Evolutionary conservation across 495 filamentous ascomycete species (phyloP), one percentile per base, ranked within the genome.

Genomic region (Aspergillus panamensis): DNA sequence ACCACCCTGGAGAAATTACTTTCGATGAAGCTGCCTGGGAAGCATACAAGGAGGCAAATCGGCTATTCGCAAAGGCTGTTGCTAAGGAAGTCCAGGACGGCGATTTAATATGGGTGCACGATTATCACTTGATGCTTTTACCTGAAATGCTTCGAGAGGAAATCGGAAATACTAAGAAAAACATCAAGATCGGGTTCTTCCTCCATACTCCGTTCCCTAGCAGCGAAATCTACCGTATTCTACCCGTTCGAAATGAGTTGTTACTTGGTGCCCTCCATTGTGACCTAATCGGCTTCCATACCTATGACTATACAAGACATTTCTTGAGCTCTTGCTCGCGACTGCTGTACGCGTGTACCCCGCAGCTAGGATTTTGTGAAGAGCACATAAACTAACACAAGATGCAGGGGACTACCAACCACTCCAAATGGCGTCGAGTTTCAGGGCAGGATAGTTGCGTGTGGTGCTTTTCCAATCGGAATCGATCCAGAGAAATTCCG

Each of bases 201-300:
- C 79, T 98, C 30, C 94, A 98, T 64, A 98, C 93, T 0, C 92
- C 94, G 2, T 98, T 98, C 74, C 93, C 93, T n/a, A 92, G 89
- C 70, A 92, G 88, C 60, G 93, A 98, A 70, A 95, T 98, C 64
- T 98, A 96, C 72, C 85, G 93, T 37, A 96, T 97, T 59, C 75
- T 98, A 6, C 93, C 93, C 3, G 94, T 97, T 31, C 83, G 94
- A 48, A 91, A 95, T 67, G 88, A 91, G 63, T 84, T 97, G 40
- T 79, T 98, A 40, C 74, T 85, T 48, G 92, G 94, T 50, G 83
- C 97, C 30, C 77, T 98, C 47, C 86, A 93, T 62, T 94, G 92
- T 73, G 93, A 98, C 67, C 76, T 98, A 58, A 86, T 97, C 66
- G 93, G 93, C 10, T 97, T 98, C 74, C 93, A 98, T 66, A 97